Evolutionary conservation across 176 grass and related monocot species (phyloP).

Genomic region (Neostapfia colusana): DNA sequence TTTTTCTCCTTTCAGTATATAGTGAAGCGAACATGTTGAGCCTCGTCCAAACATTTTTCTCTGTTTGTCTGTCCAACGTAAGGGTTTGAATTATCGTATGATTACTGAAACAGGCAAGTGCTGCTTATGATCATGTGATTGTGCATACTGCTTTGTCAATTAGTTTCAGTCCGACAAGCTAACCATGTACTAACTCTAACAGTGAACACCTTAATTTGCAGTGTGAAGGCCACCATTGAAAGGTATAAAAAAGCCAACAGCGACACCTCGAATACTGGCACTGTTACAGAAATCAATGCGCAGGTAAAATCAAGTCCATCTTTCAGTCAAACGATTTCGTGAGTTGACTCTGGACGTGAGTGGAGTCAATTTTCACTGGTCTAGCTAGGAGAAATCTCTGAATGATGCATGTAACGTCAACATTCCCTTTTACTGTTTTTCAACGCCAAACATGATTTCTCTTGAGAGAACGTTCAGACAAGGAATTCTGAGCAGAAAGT

Average conservation of each 20-base stretch:
- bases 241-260: constrained; percentile 91
- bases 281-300: constrained; percentile 72
- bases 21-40: background rate
- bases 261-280: constrained; percentile 63
- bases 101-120: background rate
- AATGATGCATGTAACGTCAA: constrained; percentile 10
- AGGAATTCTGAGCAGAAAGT: constrained; percentile 25
- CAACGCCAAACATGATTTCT: background rate
- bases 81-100: constrained; percentile 9
- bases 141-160: background rate
- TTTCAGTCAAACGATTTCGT: constrained; percentile 26
- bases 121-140: constrained; percentile 1
- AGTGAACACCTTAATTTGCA: constrained; percentile 38
- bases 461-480: constrained; percentile 29
- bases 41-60: background rate
- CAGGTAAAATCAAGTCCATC: constrained; percentile 67
- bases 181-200: background rate
- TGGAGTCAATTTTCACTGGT: background rate
- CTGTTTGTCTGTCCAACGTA: background rate
- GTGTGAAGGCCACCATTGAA: constrained; percentile 91
- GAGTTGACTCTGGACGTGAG: constrained; percentile 9
- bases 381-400: constrained; percentile 1
- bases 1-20: background rate
- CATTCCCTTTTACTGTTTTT: constrained; percentile 37
- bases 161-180: background rate